Evolutionary conservation across 495 filamentous ascomycete genomes (phyloP), one percentile per base, ranked within the genome.

Genomic region (Aspergillus funiculosus): DNA sequence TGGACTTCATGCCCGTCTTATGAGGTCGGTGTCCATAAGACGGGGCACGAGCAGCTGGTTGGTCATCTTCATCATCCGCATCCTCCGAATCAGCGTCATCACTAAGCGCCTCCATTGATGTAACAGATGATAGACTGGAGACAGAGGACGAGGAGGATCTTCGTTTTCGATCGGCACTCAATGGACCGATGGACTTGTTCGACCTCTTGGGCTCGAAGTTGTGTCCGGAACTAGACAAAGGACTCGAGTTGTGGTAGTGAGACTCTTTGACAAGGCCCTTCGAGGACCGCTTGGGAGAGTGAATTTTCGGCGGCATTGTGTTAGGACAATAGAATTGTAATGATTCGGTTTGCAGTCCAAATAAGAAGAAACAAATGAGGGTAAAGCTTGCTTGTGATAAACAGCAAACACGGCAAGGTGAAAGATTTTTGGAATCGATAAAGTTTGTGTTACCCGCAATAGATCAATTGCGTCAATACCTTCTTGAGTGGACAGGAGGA

Each of bases 21-120:
- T 62, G 59, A 44, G 57, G 36, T 46, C 56, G 64, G 28, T 63
- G 57, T 38, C 59, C 62, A 64, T 66, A 75, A 68, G 75, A 78
- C 73, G 71, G 74, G 70, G 68, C 69, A 29, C 69, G 56, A 21
- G 63, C 72, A 55, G 69, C 68, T 43, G 71, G 66, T 41, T 73
- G 65, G 41, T 75, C 72, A 42, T 77, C 70, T 43, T 74, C 71
- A 36, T 72, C 70, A 25, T 76, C 76, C 5, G 67, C 71, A 35
- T 74, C 72, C 28, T 68, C 68, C 6, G 72, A 68, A 14, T 68
- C 64, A 31, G 55, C 63, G 5, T 64, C 63, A 17, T 66, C 68
- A 29, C 67, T 68, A 19, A 69, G 31, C 4, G 64, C 66, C 5
- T 63, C 63, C 5, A 69, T 53, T 3, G 63, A 67, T 1, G 68